These are phyloP conservation scores for Apiotrichum veenhuisii DNA, from an alignment of 1,284 basidiomycete genomes.

Conservation along the genomic window DNA sequence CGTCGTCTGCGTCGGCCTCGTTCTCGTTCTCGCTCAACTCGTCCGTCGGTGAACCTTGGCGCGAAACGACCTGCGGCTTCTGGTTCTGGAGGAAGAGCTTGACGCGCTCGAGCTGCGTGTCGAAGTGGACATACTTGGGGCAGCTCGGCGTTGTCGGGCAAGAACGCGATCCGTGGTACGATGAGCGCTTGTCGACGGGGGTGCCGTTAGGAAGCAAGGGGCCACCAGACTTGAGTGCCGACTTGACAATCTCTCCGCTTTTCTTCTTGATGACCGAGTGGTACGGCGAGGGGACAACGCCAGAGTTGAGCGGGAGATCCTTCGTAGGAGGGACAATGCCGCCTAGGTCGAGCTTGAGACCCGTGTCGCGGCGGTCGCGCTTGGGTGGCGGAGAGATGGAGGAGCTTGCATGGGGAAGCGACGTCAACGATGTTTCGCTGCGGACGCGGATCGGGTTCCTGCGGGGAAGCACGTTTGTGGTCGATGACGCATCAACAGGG, in stretches of 20 bases:
- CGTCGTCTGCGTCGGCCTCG: slow-evolving; percentile 61
- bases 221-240: slow-evolving; percentile 73
- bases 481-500: background rate
- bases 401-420: slow-evolving; percentile 18
- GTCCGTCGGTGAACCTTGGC: slow-evolving; percentile 80
- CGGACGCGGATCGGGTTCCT: slow-evolving; percentile 30
- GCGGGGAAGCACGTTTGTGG: slow-evolving; percentile 22
- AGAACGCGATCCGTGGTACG: slow-evolving; percentile 59
- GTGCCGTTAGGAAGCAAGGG: slow-evolving; percentile 46
- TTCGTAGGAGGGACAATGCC: slow-evolving; percentile 32
- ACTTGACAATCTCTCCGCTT: slow-evolving; percentile 86
- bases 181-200: slow-evolving; percentile 56
- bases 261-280: slow-evolving; percentile 67
- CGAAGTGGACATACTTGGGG: slow-evolving; percentile 87
- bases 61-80: slow-evolving; percentile 85
- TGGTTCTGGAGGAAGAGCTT: slow-evolving; percentile 91
- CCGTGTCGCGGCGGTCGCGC: slow-evolving; percentile 34
- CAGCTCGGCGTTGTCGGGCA: slow-evolving; percentile 66
- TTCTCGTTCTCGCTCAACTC: slow-evolving; percentile 80
- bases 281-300: slow-evolving; percentile 34
- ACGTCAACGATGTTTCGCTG: slow-evolving; percentile 33
- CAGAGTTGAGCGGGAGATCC: slow-evolving; percentile 13
- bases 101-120: slow-evolving; percentile 77
- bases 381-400: slow-evolving; percentile 10
- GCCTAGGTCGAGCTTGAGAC: slow-evolving; percentile 48